Evolutionary conservation across 495 filamentous ascomycete species (phyloP), one percentile per base, ranked within the genome.

Genomic region (Talaromyces nanjingensis): DNA sequence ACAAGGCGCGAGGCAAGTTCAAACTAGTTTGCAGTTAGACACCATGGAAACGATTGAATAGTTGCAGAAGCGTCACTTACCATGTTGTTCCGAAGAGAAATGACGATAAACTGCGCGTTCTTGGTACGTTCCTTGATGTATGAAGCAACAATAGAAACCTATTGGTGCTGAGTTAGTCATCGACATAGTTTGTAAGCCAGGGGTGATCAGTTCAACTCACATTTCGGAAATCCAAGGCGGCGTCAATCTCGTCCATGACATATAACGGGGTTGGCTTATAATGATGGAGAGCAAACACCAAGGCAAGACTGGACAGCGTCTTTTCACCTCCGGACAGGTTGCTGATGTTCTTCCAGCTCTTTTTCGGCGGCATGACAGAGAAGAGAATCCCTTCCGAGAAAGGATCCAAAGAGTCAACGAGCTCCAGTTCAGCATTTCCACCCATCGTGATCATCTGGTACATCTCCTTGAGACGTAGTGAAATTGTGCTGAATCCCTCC

Each of bases 401-500:
- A 4, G 94, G 94, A 74, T 98, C 94, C 4, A 98, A 79, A 1
- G 87, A 91, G 75, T 98, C 94, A 22, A 98, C 94, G 29, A 98
- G 86, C 73, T 98, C 94, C 14, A 98, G 81, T 79, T 98, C 96
- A 7, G 94, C 94, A 69, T 98, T 98, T 49, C 94, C 94, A 65
- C 94, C 94, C 94, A 98, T 98, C 29, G 94, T 98, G 75, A 98
- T 98, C 94, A 98, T 97, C 75, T 98, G 94, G 78, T 98, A 98
- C 94, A 98, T 98, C 74, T 98, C 94, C 79, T 98, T 98, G 61
- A 98, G 80, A 2, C 93, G 88, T 22, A 97, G 79, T n/a, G 93
- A 97, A 72, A 98, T 98, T 62, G 84, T 88, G 72, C 87, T 88
- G 77, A 98, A 98, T 27, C 96, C 94, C 75, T 93, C 92, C 93